A percentile compares a stretch with the other conserved stretches of the same genome.
Evolutionary conservation across 768 basidiomycete species (phyloP).

Genomic region (Auriscalpium orientale): DNA sequence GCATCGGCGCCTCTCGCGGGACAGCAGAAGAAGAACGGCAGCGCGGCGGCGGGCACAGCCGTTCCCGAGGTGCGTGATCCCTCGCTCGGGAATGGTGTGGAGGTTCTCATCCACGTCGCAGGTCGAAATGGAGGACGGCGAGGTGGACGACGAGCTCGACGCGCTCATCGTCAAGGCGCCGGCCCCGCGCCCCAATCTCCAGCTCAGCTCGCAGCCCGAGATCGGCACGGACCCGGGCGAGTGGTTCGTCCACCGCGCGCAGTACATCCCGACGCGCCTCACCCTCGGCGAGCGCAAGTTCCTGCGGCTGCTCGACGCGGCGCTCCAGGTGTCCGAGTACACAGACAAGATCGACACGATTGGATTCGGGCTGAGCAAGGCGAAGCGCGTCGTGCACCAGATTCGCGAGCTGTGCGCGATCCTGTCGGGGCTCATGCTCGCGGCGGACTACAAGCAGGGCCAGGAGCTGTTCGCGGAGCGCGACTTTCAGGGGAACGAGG

Average conservation of each 20-base stretch:
- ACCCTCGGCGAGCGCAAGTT: conserved; percentile 72
- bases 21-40: conserved; percentile 11
- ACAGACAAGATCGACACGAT: conserved; percentile 87
- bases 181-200: conserved; percentile 26
- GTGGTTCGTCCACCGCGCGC: conserved; percentile 79
- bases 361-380: conserved; percentile 69
- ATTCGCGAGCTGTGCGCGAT: conserved; percentile 85
- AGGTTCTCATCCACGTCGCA: conserved; percentile 9
- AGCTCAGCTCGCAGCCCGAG: conserved; percentile 48
- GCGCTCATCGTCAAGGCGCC: conserved; percentile 3
- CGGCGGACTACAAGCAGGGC: conserved; percentile 84
- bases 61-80: conserved; percentile 7
- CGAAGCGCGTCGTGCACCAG: conserved; percentile 83
- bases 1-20: conserved; percentile 37
- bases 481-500: conserved; percentile 72
- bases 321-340: conserved; percentile 78
- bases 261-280: conserved; percentile 74
- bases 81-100: conserved; percentile 16
- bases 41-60: conserved; percentile 18
- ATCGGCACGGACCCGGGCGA: conserved; percentile 62
- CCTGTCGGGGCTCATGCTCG: conserved; percentile 73
- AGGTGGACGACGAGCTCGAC: conserved; percentile 32
- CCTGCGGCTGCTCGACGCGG: conserved; percentile 79
- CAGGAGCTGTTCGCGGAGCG: conserved; percentile 78
- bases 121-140: conserved; percentile 33